phyloP scores from a whole-genome alignment of 2,329 filamentous ascomycete genomes.

The Colletotrichum sublineola region DNA sequence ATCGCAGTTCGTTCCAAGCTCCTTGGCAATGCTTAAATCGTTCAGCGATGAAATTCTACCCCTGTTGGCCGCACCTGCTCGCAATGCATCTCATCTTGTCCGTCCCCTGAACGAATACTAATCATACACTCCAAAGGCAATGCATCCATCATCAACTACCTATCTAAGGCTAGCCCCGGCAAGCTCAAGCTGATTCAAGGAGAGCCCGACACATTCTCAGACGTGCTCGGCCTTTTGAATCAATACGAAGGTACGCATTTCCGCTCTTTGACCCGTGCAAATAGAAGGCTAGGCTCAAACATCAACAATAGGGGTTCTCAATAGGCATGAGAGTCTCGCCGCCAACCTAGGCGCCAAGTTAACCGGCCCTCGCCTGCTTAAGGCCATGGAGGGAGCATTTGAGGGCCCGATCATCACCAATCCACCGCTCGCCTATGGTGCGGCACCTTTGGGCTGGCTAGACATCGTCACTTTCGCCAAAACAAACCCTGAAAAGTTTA shows the following conservation, averaged over 20 bases:
- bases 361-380: slow-evolving; percentile 84
- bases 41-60: slow-evolving; percentile 1
- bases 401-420: slow-evolving; percentile 78
- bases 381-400: slow-evolving; percentile 88
- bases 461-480: slow-evolving; percentile 89
- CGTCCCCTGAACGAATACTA: slow-evolving; percentile 43
- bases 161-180: slow-evolving; percentile 59
- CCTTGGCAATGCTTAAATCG: slow-evolving; percentile 21
- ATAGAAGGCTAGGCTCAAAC: slow-evolving; percentile 24
- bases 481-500: slow-evolving; percentile 83
- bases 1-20: slow-evolving; percentile 11
- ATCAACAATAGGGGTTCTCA: slow-evolving; percentile 72
- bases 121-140: slow-evolving; percentile 39
- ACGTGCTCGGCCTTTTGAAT: slow-evolving; percentile 78
- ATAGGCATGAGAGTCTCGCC: slow-evolving; percentile 88
- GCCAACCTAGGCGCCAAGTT: slow-evolving; percentile 87
- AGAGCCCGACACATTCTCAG: slow-evolving; percentile 76
- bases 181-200: slow-evolving; percentile 66
- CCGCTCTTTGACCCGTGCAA: slow-evolving; percentile 13
- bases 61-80: slow-evolving; percentile 7
- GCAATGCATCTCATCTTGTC: slow-evolving; percentile 26
- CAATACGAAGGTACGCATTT: slow-evolving; percentile 76
- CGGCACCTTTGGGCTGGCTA: slow-evolving; percentile 77
- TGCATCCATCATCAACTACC: slow-evolving; percentile 65
- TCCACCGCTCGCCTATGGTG: slow-evolving; percentile 66